These are phyloP conservation scores for Quercus gilva DNA, from an alignment of 306 rosid species.

Conservation along the genomic window DNA sequence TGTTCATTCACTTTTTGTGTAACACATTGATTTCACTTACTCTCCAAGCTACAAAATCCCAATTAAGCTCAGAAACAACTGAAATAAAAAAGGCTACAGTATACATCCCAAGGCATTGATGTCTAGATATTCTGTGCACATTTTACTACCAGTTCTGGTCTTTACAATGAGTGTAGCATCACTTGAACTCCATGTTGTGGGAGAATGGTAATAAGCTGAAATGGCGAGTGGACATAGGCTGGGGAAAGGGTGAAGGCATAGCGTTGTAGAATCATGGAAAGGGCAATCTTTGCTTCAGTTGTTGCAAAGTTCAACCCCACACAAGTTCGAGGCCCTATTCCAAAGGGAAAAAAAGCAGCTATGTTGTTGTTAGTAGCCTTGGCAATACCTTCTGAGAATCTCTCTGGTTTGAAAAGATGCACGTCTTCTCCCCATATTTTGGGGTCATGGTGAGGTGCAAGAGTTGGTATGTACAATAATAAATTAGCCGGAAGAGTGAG, in stretches of 20 bases:
- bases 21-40: too few relatives aligned
- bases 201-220: conserved; percentile 1
- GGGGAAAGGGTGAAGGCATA: conserved; percentile 21
- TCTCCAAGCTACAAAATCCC: too few relatives aligned
- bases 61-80: too few relatives aligned
- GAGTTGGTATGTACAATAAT: background rate
- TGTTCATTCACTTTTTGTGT: too few relatives aligned
- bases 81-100: too few relatives aligned
- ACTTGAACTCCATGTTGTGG: conserved; percentile 28
- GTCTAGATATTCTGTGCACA: too few relatives aligned
- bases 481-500: conserved; percentile 18
- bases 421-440: conserved; percentile 27
- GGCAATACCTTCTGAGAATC: conserved; percentile 22
- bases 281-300: conserved; percentile 16
- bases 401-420: conserved; percentile 25
- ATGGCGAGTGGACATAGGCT: conserved; percentile 24
- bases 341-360: conserved; percentile 21
- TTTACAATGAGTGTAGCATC: background rate
- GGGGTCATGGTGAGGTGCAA: conserved; percentile 26
- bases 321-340: conserved; percentile 23
- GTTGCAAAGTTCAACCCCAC: conserved; percentile 21
- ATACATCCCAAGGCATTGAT: too few relatives aligned
- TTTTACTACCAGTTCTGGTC: too few relatives aligned
- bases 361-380: conserved; percentile 17
- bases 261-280: conserved; percentile 26